A percentile compares a stretch with the other conserved stretches of the same genome.
phyloP scores from a whole-genome alignment of 306 rosid genomes.

The Purshia tridentata region DNA sequence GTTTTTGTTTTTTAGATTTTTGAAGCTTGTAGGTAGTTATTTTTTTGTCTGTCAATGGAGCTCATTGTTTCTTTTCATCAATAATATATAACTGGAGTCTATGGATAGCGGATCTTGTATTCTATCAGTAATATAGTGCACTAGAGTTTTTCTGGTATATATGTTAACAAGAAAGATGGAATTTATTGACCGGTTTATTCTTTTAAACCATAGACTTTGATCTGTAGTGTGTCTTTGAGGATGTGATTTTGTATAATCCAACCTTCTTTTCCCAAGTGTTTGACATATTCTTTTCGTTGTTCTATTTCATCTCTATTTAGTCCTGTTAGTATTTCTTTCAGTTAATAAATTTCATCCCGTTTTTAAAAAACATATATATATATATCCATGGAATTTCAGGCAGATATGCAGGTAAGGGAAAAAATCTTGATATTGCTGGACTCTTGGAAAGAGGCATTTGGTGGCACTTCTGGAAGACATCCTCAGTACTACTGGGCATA shows the following conservation, averaged over 20 bases:
- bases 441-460: constrained; percentile 97
- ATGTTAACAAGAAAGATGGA: neutral
- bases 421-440: constrained; percentile 76
- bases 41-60: neutral
- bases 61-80: neutral
- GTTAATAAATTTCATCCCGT: neutral
- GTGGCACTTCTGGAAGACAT: constrained; percentile 85
- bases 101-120: neutral
- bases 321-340: neutral
- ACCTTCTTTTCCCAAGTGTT: neutral
- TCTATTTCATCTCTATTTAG: neutral
- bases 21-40: constrained; percentile 3
- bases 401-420: constrained; percentile 92
- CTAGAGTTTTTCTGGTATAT: neutral
- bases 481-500: constrained; percentile 90
- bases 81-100: neutral
- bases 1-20: constrained; percentile 16
- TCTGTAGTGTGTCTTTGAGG: neutral
- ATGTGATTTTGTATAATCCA: neutral
- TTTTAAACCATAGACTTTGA: neutral
- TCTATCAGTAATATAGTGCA: neutral
- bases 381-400: constrained; percentile 48
- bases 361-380: constrained; percentile 7
- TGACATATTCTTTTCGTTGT: neutral
- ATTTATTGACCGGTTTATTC: neutral